A percentile compares a stretch with the other conserved stretches of the same genome.
These are phyloP conservation scores for Solanum neorickii DNA, from an alignment of 257 asterid species.

Conservation along the genomic window DNA sequence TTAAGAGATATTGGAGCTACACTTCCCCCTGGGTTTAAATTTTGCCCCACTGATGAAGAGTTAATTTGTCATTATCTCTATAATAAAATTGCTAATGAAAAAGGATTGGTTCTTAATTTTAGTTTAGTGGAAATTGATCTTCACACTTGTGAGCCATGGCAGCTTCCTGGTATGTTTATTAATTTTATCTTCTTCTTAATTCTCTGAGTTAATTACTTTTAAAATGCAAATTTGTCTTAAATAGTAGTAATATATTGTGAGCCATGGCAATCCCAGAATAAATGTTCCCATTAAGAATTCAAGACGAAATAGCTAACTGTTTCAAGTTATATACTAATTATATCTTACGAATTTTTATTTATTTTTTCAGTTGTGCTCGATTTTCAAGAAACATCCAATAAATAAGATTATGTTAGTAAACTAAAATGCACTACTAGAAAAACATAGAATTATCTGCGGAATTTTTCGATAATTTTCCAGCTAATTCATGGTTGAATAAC, in stretches of 20 bases:
- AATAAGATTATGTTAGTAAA: background rate
- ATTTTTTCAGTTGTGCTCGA: background rate
- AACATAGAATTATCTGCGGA: no score
- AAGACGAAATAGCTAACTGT: background rate
- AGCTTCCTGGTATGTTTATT: constrained; percentile 74
- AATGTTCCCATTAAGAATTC: background rate
- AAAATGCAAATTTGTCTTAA: no score
- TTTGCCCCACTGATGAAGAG: constrained; percentile 57
- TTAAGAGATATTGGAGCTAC: constrained; percentile 48
- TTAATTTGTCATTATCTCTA: constrained; percentile 50
- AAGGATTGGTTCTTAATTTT: constrained; percentile 31
- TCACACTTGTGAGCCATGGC: constrained; percentile 96
- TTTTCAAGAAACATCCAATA: background rate
- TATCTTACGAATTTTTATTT: no score
- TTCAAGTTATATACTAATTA: background rate
- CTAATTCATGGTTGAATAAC: no score
- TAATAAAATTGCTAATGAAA: constrained; percentile 38
- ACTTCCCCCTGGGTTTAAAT: constrained; percentile 57
- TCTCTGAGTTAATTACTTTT: background rate
- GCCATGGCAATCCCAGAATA: background rate
- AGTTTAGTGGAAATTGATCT: constrained; percentile 79
- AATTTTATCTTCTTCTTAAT: constrained; percentile 35
- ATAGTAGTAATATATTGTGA: background rate
- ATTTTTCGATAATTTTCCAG: background rate
- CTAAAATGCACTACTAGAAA: background rate